A percentile compares a stretch with the other conserved stretches of the same genome.
phyloP scores from a whole-genome alignment of 345 rosid species.

The Mercurialis annua region DNA sequence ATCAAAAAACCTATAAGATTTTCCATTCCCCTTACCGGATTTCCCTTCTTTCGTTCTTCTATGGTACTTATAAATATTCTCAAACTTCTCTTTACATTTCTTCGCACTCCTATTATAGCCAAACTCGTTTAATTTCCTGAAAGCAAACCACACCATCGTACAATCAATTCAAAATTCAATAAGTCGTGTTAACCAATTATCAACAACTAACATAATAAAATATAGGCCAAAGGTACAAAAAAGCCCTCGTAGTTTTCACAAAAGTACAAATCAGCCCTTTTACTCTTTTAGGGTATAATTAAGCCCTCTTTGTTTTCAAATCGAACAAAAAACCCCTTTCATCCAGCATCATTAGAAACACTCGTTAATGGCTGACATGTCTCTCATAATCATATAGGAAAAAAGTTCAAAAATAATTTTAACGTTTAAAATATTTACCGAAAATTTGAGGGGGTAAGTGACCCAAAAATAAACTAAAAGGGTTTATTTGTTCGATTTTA shows the following conservation, averaged over 20 bases:
- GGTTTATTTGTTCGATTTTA: too few species aligned
- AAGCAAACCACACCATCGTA: constrained; percentile 8
- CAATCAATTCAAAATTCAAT: constrained; percentile 1
- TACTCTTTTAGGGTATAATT: too few species aligned
- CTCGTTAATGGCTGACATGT: too few species aligned
- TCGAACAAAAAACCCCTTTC: too few species aligned
- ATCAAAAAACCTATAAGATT: constrained; percentile 28
- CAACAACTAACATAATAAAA: constrained; percentile 14
- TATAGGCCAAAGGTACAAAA: not conserved
- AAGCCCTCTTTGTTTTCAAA: too few species aligned
- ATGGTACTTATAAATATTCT: constrained; percentile 32
- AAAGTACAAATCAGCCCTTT: too few species aligned
- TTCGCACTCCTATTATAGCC: constrained; percentile 32
- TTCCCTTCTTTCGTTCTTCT: constrained; percentile 34
- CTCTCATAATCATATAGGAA: too few species aligned
- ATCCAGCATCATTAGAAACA: too few species aligned
- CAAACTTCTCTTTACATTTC: constrained; percentile 37
- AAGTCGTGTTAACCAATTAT: constrained; percentile 14
- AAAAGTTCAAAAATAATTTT: too few species aligned
- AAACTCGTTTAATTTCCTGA: constrained; percentile 30
- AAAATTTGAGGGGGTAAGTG: too few species aligned
- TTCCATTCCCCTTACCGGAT: constrained; percentile 24
- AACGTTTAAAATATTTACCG: too few species aligned
- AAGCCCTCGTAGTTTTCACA: not conserved
- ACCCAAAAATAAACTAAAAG: too few species aligned